phyloP scores from a whole-genome alignment of 148 eudicot genomes.

The Rhododendron griersonianum region DNA sequence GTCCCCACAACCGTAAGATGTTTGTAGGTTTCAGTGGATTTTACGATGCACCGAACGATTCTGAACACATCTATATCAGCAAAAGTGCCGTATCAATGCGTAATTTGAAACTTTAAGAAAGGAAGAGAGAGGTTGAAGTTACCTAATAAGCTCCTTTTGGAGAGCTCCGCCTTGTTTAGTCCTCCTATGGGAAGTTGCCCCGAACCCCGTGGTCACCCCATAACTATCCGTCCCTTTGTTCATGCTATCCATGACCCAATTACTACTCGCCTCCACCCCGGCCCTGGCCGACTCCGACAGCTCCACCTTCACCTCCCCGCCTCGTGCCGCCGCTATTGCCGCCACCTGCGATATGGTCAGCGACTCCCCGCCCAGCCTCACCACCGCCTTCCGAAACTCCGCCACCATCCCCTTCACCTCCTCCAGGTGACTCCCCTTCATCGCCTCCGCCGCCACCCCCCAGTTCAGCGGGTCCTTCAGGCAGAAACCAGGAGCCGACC shows the following conservation, averaged over 20 bases:
- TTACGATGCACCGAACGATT: background rate
- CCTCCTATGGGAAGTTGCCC: constrained; percentile 29
- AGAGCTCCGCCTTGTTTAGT: constrained; percentile 33
- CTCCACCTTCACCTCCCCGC: constrained; percentile 14
- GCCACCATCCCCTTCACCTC: constrained; percentile 34
- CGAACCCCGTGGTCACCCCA: constrained; percentile 29
- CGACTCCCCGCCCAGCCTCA: constrained; percentile 19
- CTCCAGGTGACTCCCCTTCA: constrained; percentile 31
- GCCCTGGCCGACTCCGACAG: constrained; percentile 25
- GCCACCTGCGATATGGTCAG: constrained; percentile 28
- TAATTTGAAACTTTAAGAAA: background rate
- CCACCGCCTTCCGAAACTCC: constrained; percentile 20
- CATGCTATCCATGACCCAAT: constrained; percentile 38
- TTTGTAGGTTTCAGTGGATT: too few species aligned
- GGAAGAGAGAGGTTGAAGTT: background rate
- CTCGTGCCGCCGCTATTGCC: constrained; percentile 5
- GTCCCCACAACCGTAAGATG: too few species aligned
- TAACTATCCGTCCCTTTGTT: constrained; percentile 23
- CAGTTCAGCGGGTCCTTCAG: constrained; percentile 26
- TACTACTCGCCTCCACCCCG: constrained; percentile 26
- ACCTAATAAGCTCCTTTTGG: constrained; percentile 30
- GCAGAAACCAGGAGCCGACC: background rate
- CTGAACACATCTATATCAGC: background rate
- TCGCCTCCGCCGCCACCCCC: constrained; percentile 25
- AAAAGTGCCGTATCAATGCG: background rate